Evolutionary conservation across 1,284 basidiomycete species (phyloP).

Genomic region (Stygiomarasmius scandens): DNA sequence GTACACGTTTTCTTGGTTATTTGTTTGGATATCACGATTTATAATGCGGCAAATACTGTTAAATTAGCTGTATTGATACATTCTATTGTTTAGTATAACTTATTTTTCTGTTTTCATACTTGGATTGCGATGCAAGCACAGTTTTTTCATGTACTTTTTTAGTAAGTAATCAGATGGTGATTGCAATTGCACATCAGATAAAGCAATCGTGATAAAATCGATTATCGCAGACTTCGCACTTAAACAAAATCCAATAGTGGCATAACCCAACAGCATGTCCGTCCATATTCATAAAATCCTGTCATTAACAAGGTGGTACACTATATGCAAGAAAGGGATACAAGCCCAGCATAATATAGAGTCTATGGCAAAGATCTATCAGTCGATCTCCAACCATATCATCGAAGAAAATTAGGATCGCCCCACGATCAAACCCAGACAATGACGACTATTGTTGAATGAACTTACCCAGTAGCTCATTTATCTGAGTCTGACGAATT

Average conservation of each 20-base stretch:
- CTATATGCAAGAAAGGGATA: neutral
- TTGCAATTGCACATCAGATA: too few relatives aligned
- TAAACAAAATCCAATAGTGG: too few relatives aligned
- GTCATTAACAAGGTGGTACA: neutral
- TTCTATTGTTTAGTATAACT: neutral
- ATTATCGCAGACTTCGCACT: too few relatives aligned
- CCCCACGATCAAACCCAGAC: neutral
- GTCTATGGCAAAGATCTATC: too few relatives aligned
- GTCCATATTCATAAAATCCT: neutral
- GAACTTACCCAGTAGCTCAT: neutral
- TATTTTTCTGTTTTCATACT: neutral
- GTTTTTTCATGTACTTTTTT: too few relatives aligned
- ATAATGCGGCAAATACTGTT: neutral
- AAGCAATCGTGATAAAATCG: too few relatives aligned
- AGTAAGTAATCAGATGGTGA: too few relatives aligned
- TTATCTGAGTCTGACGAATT: neutral
- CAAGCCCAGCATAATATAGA: neutral
- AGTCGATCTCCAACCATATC: too few relatives aligned
- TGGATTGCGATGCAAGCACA: too few relatives aligned
- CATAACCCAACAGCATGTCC: neutral
- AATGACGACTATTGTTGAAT: neutral
- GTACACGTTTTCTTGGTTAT: neutral
- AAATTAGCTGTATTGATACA: neutral
- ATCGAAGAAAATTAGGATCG: too few relatives aligned
- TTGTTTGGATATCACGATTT: neutral